Base-by-base conservation (phyloP, 306 rosid genomes). In the Dalbergia oliveri region DNA sequence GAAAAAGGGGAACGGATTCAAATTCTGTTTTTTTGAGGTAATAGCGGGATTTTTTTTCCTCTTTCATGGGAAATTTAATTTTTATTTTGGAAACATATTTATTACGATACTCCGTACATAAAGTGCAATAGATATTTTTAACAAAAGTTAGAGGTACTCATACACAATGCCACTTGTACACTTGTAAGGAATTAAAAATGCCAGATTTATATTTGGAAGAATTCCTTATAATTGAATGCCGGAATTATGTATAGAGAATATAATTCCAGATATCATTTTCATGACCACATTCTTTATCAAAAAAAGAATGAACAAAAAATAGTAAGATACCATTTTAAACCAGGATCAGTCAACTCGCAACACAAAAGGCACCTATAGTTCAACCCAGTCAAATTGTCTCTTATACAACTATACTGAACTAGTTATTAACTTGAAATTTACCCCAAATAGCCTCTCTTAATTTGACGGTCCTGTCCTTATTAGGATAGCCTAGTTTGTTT, bases 401-500 rank as follows among this genome's bases (percentile, higher is more conserved):
- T 53, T 34, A 33, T 71, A 34, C 76, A 71, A 53, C 76, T 53
- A 53, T 33, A 53, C 33, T 26, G 9, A 54, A 31, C 47, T 50
- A 47, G 43, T 26, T 68, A 49, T 70, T 50, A 15, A 4, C 8
- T 0, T 5, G 45, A 45, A 45, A 26, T 26, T 21, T 68, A 14
- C 60, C 75, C 26, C 1, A 0, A 34, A 53, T 3, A 71, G 18
- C 76, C 16, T 54, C 53, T 31, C 77, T n/a, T 53, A 35, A 53
- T 59, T 53, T 51, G 50, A 35, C 34, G 31, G 35, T 43, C 66
- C 53, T n/a, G 4, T 50, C 50, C 11, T 71, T 33, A 53, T 26
- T 26, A 26, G 63, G 64, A 53, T 23, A 53, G 47, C 34, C 49
- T 51, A 71, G 76, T 34, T 71, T 63, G 49, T 51, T 54, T 70